Conservation (phyloP, 768 basidiomycete species). For the Leccinellum rugosiceps region DNA sequence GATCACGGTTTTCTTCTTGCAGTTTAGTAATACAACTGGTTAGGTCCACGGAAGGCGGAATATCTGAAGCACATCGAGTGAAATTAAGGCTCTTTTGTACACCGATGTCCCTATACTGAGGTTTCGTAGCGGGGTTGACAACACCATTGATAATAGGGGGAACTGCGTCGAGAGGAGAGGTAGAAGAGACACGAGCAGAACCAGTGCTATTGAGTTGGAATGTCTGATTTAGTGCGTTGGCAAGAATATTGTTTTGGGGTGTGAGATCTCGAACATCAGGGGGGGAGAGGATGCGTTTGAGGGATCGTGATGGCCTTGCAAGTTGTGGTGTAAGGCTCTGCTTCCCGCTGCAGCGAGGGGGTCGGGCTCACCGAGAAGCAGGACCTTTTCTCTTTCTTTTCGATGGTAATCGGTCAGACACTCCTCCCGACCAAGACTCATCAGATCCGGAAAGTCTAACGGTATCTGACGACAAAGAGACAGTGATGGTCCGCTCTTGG, state of each 20-base stretch:
- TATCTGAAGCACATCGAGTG: constrained; percentile 9
- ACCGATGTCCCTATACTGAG: constrained; percentile 18
- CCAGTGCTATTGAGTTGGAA: constrained; percentile 22
- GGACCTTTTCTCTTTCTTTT: constrained; percentile 24
- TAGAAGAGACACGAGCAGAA: constrained; percentile 7
- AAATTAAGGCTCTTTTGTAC: constrained; percentile 26
- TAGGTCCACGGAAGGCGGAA: constrained; percentile 1
- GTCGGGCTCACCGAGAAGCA: constrained; percentile 31
- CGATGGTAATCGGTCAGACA: neutral
- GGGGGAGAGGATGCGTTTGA: neutral
- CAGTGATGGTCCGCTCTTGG: constrained; percentile 9
- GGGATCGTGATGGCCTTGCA: constrained; percentile 19
- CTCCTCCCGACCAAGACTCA: neutral
- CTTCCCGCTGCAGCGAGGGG: constrained; percentile 29
- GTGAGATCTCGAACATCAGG: neutral
- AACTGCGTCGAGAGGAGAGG: neutral
- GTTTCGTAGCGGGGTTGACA: constrained; percentile 1
- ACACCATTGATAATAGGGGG: constrained; percentile 2
- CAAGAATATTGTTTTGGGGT: constrained; percentile 12
- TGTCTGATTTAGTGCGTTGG: constrained; percentile 28
- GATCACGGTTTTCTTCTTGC: constrained; percentile 13
- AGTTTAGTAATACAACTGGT: constrained; percentile 17
- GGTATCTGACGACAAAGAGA: neutral
- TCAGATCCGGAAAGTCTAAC: neutral
- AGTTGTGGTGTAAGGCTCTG: constrained; percentile 25